phyloP scores from a whole-genome alignment of 768 basidiomycete genomes.

The Pisolithus albus region DNA sequence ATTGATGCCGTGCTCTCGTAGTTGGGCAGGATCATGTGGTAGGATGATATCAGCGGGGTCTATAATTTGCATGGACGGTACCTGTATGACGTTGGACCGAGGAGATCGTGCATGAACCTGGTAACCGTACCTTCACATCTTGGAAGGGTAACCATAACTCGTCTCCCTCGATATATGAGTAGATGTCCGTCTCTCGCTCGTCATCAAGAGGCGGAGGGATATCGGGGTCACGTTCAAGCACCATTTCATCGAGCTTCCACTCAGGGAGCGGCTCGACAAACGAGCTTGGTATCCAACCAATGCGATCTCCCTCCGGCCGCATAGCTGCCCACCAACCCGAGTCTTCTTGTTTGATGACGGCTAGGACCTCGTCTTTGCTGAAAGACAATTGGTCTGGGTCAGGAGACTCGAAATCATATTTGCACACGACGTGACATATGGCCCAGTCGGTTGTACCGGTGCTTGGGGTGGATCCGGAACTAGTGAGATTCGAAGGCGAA shows the following conservation, averaged over 20 bases:
- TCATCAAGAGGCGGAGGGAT: conserved; percentile 29
- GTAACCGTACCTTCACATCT: conserved; percentile 11
- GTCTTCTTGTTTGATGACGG: conserved; percentile 59
- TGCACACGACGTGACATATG: conserved; percentile 43
- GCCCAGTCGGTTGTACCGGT: conserved; percentile 27
- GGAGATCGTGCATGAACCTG: background rate
- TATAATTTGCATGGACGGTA: conserved; percentile 9
- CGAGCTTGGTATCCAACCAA: conserved; percentile 75
- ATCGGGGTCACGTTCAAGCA: conserved; percentile 44
- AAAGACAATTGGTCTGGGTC: conserved; percentile 61
- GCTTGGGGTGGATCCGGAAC: conserved; percentile 24
- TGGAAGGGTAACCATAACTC: conserved; percentile 18
- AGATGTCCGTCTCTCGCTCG: background rate
- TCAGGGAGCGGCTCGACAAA: conserved; percentile 49
- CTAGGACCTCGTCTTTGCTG: conserved; percentile 57
- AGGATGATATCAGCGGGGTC: conserved; percentile 15
- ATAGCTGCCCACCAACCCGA: conserved; percentile 83
- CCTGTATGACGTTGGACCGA: conserved; percentile 11
- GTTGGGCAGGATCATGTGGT: conserved; percentile 5
- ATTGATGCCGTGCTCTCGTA: conserved; percentile 2
- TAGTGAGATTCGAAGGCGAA: background rate
- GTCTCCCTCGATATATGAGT: conserved; percentile 6
- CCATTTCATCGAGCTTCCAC: background rate
- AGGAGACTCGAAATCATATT: conserved; percentile 59
- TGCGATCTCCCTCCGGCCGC: conserved; percentile 39